Evolutionary conservation across 2,329 filamentous ascomycete genomes (phyloP).

Genomic region (Aspergillus uvarum): DNA sequence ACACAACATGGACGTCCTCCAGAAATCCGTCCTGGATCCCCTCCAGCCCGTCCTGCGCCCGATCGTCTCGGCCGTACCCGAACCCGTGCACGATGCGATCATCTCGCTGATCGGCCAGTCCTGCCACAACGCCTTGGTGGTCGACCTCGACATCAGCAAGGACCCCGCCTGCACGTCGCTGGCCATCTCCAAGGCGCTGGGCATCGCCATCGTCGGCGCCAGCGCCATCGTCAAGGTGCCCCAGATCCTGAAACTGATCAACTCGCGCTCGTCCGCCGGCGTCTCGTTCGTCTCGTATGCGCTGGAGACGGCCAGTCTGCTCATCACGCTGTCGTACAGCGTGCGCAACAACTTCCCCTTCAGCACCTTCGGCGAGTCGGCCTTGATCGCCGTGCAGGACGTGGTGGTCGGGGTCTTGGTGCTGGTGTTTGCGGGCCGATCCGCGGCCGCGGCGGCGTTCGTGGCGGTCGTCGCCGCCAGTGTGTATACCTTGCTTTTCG

Average conservation of each 20-base stretch:
- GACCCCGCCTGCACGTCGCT: constrained; percentile 81
- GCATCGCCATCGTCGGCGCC: constrained; percentile 88
- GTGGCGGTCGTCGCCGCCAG: constrained; percentile 72
- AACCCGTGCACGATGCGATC: constrained; percentile 71
- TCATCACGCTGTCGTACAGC: constrained; percentile 91
- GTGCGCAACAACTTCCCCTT: constrained; percentile 89
- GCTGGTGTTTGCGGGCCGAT: constrained; percentile 73
- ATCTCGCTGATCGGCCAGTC: constrained; percentile 74
- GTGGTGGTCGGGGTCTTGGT: constrained; percentile 84
- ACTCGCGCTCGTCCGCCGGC: constrained; percentile 76
- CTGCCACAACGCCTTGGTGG: constrained; percentile 84
- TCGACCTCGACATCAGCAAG: constrained; percentile 74
- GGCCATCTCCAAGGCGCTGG: constrained; percentile 86
- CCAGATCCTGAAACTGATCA: constrained; percentile 88
- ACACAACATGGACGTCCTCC: constrained; percentile 42
- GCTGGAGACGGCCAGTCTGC: constrained; percentile 83
- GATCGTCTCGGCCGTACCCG: constrained; percentile 71
- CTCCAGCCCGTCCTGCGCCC: constrained; percentile 58
- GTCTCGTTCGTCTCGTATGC: constrained; percentile 88
- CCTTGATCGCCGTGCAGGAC: constrained; percentile 88
- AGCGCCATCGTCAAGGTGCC: constrained; percentile 93
- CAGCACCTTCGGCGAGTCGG: constrained; percentile 94
- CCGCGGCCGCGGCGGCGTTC: constrained; percentile 69
- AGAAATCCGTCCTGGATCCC: constrained; percentile 42
- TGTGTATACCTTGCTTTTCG: constrained; percentile 68